phyloP scores from a whole-genome alignment of 345 rosid species.

The Iberis pinnata region DNA sequence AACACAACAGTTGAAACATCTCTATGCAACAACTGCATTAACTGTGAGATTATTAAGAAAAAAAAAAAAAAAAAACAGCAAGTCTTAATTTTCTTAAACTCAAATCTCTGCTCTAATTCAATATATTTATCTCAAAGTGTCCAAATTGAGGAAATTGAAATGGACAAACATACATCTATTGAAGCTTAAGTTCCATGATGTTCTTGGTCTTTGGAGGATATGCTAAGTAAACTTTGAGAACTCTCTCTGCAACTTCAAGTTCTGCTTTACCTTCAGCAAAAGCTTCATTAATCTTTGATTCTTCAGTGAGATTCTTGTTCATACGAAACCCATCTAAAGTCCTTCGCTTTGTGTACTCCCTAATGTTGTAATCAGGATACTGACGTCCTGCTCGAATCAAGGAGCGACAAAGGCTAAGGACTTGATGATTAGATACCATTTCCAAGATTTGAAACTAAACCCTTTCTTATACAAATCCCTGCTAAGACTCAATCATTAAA shows the following conservation, averaged over 20 bases:
- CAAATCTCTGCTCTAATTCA: too few relatives aligned
- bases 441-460: background rate
- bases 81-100: too few relatives aligned
- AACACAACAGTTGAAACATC: too few relatives aligned
- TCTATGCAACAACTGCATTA: too few relatives aligned
- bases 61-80: too few relatives aligned
- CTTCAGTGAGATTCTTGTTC: conserved; percentile 44
- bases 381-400: conserved; percentile 64
- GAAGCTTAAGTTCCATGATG: conserved; percentile 53
- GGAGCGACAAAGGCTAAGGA: conserved; percentile 51
- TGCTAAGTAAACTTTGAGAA: conserved; percentile 53
- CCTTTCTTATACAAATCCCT: conserved; percentile 6
- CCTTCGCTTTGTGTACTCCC: conserved; percentile 79
- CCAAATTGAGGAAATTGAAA: conserved; percentile 5
- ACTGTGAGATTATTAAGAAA: too few relatives aligned
- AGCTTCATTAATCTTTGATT: conserved; percentile 42
- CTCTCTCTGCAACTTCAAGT: conserved; percentile 67
- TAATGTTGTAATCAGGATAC: conserved; percentile 65
- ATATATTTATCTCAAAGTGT: too few relatives aligned
- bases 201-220: conserved; percentile 70
- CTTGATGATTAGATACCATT: conserved; percentile 36
- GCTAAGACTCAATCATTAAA: too few relatives aligned
- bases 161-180: conserved; percentile 24
- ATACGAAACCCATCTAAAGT: conserved; percentile 59
- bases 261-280: conserved; percentile 50